Evolutionary conservation across 257 asterid genomes (phyloP).

Genomic region (Ocimum tenuiflorum): DNA sequence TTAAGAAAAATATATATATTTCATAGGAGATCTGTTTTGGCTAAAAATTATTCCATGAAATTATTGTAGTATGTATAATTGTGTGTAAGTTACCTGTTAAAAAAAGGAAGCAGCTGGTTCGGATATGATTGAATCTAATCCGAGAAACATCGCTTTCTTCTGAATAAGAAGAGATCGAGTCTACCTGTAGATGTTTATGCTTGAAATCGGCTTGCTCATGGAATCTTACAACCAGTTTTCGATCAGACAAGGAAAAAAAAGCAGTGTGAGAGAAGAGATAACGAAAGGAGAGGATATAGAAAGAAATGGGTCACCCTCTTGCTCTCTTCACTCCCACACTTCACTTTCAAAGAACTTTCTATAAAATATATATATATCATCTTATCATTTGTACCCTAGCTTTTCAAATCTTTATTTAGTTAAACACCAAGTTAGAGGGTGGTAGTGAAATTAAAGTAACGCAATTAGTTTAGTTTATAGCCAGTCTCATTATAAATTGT

Average conservation of each 20-base stretch:
- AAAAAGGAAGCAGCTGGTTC: background rate
- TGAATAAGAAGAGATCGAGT: constrained; percentile 7
- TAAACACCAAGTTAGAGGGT: constrained; percentile 22
- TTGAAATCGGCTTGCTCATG: constrained; percentile 22
- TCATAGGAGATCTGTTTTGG: background rate
- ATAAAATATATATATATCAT: constrained; percentile 4
- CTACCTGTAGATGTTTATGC: background rate
- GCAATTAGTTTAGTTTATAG: background rate
- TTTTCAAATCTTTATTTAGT: constrained; percentile 7
- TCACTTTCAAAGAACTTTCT: constrained; percentile 51
- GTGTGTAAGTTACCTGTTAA: background rate
- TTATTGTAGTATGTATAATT: no score
- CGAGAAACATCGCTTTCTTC: constrained; percentile 30
- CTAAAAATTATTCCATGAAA: background rate
- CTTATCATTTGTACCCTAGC: constrained; percentile 17
- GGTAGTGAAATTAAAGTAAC: constrained; percentile 31
- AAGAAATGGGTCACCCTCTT: constrained; percentile 37
- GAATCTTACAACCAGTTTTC: constrained; percentile 15
- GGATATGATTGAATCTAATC: constrained; percentile 19
- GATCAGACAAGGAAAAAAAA: constrained; percentile 32
- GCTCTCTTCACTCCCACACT: constrained; percentile 23
- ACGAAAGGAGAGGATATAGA: constrained; percentile 26
- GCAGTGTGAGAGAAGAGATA: constrained; percentile 40
- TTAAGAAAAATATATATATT: no score
- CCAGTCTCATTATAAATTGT: background rate